Percentiles rank a stretch among this genome's conserved stretches.
phyloP scores from a whole-genome alignment of 306 rosid species.

The Dalbergia cochinchinensis region DNA sequence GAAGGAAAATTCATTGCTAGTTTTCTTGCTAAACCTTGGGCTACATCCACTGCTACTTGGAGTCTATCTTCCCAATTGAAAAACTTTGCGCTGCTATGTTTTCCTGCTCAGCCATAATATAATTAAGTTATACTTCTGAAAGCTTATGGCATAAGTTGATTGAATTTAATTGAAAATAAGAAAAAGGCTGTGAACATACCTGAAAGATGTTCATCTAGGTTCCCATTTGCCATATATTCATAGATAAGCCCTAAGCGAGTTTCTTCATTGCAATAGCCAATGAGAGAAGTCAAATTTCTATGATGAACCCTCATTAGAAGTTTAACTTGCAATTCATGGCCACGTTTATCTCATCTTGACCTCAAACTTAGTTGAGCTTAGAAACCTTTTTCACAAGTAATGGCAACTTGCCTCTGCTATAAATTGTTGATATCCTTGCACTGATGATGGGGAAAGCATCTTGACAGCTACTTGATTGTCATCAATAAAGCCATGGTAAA shows the following conservation, averaged over 20 bases:
- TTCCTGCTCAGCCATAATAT: neutral
- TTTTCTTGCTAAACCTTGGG: conserved; percentile 47
- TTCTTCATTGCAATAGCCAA: conserved; percentile 42
- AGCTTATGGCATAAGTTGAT: neutral
- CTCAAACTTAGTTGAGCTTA: neutral
- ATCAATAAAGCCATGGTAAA: conserved; percentile 51
- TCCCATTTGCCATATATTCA: conserved; percentile 45
- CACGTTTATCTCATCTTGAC: neutral
- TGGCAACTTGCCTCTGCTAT: conserved; percentile 55
- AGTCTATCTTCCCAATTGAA: conserved; percentile 55
- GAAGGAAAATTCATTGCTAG: neutral
- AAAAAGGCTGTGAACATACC: conserved; percentile 15
- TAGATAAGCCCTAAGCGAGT: conserved; percentile 31
- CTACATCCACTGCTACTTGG: conserved; percentile 51
- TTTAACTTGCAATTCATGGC: conserved; percentile 45
- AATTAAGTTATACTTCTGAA: neutral
- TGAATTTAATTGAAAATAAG: neutral
- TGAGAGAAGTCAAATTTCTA: conserved; percentile 49
- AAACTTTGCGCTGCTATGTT: neutral
- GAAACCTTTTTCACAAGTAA: neutral
- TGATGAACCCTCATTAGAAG: conserved; percentile 54
- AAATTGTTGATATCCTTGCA: conserved; percentile 54
- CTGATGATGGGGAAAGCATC: conserved; percentile 54
- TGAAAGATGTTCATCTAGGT: conserved; percentile 44
- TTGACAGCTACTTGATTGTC: conserved; percentile 58